Conservation (phyloP, 73 alveolate genomes). For the Paramecium octaurelia region DNA sequence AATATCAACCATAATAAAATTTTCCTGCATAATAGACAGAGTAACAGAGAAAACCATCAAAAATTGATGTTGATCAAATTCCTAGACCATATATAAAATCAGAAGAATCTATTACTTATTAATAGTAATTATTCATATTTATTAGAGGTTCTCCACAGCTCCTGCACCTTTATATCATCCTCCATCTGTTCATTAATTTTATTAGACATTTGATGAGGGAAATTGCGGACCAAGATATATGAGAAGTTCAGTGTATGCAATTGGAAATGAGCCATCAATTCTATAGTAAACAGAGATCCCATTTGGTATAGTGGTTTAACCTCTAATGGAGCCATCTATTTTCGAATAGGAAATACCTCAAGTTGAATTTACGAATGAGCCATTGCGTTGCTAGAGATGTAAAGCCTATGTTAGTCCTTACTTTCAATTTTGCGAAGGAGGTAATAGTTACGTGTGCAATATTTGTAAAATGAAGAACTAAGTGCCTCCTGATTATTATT, state of each 20-base stretch:
- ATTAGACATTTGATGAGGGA: conserved; percentile 69
- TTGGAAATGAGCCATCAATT: conserved; percentile 50
- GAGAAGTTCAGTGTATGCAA: conserved; percentile 65
- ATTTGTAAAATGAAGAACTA: conserved; percentile 66
- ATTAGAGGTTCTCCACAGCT: conserved; percentile 12
- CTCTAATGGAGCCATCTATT: conserved; percentile 40
- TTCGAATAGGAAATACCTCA: conserved; percentile 39
- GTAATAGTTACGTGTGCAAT: conserved; percentile 71
- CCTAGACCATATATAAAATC: conserved; percentile 19
- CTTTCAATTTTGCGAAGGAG: conserved; percentile 65
- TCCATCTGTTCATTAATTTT: conserved; percentile 16
- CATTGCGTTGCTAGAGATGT: conserved; percentile 75
- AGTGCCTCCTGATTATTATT: conserved; percentile 68
- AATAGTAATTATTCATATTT: not conserved
- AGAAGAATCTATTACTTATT: not conserved
- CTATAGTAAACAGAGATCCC: conserved; percentile 50
- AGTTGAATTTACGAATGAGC: conserved; percentile 45
- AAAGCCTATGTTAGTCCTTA: conserved; percentile 77
- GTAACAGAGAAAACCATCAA: not conserved
- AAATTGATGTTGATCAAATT: conserved; percentile 9
- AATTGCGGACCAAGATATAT: conserved; percentile 75
- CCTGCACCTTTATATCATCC: conserved; percentile 51
- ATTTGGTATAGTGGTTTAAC: conserved; percentile 51
- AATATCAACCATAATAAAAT: not conserved
- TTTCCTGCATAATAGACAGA: not conserved